Evolutionary conservation across 495 filamentous ascomycete genomes (phyloP).

Genomic region (Halenospora varia): DNA sequence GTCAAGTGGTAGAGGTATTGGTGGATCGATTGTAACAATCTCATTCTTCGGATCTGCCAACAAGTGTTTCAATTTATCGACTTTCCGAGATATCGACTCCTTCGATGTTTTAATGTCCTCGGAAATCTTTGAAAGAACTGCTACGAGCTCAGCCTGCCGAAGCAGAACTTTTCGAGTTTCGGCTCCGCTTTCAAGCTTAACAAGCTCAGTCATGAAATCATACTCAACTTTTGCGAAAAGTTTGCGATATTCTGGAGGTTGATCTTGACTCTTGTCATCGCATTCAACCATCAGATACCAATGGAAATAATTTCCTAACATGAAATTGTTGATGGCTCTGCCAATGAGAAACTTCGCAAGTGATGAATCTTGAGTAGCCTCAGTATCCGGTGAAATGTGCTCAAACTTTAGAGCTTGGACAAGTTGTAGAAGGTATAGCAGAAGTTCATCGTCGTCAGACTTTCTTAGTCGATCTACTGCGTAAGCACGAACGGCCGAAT

Average conservation of each 20-base stretch:
- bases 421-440: constrained; percentile 89
- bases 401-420: constrained; percentile 98
- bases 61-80: constrained; percentile 75
- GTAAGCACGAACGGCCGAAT: constrained; percentile 81
- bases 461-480: constrained; percentile 89
- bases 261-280: constrained; percentile 73
- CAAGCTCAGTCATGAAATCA: constrained; percentile 88
- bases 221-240: constrained; percentile 90
- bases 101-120: constrained; percentile 82
- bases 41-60: constrained; percentile 89
- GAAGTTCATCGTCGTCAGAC: constrained; percentile 88
- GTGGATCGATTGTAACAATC: constrained; percentile 74
- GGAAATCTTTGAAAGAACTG: constrained; percentile 82
- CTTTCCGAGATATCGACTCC: constrained; percentile 72
- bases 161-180: constrained; percentile 72
- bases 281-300: constrained; percentile 99
- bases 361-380: constrained; percentile 74
- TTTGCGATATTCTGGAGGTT: constrained; percentile 65
- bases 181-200: constrained; percentile 53
- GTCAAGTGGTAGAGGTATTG: constrained; percentile 84
- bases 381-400: constrained; percentile 51
- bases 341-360: constrained; percentile 86
- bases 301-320: constrained; percentile 89
- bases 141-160: constrained; percentile 85
- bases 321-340: constrained; percentile 78